phyloP scores from a whole-genome alignment of 2,329 filamentous ascomycete genomes.

The Pezicula radicicola region DNA sequence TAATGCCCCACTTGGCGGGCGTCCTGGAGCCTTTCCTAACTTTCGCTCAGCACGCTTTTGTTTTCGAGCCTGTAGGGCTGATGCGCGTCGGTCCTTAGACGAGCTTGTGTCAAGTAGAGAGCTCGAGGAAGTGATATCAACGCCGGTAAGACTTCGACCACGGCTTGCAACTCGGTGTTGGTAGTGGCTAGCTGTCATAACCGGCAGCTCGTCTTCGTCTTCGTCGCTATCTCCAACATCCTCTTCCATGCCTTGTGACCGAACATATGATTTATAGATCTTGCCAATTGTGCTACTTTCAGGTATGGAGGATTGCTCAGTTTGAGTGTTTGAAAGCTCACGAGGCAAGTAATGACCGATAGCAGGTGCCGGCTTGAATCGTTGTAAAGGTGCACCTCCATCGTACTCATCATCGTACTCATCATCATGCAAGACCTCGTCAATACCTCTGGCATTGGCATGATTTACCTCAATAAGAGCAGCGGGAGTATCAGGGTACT shows the following conservation, averaged over 20 bases:
- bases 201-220: background rate
- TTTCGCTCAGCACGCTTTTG: conserved; percentile 6
- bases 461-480: too few species aligned
- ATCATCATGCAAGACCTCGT: too few species aligned
- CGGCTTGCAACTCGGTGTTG: too few species aligned
- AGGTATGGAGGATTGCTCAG: conserved; percentile 6
- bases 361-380: too few species aligned
- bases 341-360: too few species aligned
- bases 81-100: background rate
- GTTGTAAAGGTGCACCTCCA: too few species aligned
- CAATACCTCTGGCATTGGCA: too few species aligned
- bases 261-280: conserved; percentile 22
- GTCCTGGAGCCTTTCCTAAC: background rate
- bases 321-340: background rate
- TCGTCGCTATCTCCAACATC: conserved; percentile 1
- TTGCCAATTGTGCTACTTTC: conserved; percentile 26
- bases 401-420: too few species aligned
- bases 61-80: conserved; percentile 9
- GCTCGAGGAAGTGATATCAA: too few species aligned
- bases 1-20: conserved; percentile 9
- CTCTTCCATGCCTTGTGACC: conserved; percentile 3
- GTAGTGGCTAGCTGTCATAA: background rate
- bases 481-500: too few species aligned
- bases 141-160: too few species aligned
- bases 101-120: too few species aligned